Base-by-base conservation (phyloP, 1,284 basidiomycete species). In the Volvariella volvacea region DNA sequence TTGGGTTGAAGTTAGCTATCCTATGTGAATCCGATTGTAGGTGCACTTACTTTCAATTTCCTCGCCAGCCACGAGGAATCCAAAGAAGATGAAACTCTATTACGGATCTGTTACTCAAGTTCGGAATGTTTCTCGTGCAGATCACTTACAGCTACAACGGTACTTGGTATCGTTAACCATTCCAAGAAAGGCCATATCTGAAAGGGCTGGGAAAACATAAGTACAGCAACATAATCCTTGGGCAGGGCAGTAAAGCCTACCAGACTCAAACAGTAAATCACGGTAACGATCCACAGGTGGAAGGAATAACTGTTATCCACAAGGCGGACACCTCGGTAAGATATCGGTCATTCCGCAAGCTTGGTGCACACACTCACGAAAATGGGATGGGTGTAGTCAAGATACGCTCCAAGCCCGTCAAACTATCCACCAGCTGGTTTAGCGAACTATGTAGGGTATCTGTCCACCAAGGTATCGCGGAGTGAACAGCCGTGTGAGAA, bases 371-470 rank as follows among this genome's bases (percentile, higher is more conserved):
- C 14, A 62, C 68, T 50, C 62, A 88, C 71, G 80, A 85, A 64
- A 85, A 88, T 1, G 86, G 87, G 39, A 90, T 87, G 1, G 86
- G 86, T 0, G 84, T 88, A 0, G 85, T 88, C 10, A 88, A 65
- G 50, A 89, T 87, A 36, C 86, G 70, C 57, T 90, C 86, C 2
- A 89, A 67, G 3, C 79, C 79, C 4, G 81, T 82, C 34, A 89
- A 63, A 14, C 80, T 74, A 43, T 88, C 83, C 2, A 78, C 76
- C 34, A 89, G 71, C 50, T 73, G 69, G 51, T 72, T 74, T 6
- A 88, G 57, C 1, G 76, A 55, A 2, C 53, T 55, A 0, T 83
- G 48, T 16, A 88, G 62, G n/a, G 65, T 59, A 52, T 76, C 82
- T 84, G 47, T 4, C 44, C n/a, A n/a, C n/a, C n/a, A n/a, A n/a